phyloP scores from a whole-genome alignment of 1,139 yeast genomes.

The Zygotorulaspora mrakii region DNA sequence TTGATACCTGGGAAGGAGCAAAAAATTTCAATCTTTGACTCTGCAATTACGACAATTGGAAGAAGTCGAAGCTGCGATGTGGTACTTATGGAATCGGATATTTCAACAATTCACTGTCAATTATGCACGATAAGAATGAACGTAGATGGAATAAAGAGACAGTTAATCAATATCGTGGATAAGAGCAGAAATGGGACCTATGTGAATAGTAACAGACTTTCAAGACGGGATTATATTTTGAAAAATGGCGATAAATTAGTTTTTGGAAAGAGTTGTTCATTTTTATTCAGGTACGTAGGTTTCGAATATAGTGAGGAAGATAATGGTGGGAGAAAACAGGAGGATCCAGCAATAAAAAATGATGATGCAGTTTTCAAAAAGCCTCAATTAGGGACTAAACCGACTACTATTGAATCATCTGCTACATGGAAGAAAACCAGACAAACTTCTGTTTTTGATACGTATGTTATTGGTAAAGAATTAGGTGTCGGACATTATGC shows the following conservation, averaged over 20 bases:
- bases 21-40: constrained; percentile 20
- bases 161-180: constrained; percentile 52
- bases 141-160: constrained; percentile 40
- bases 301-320: constrained; percentile 8
- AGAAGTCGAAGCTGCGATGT: constrained; percentile 63
- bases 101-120: constrained; percentile 64
- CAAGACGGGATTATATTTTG: constrained; percentile 47
- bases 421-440: constrained; percentile 18
- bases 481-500: constrained; percentile 79
- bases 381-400: constrained; percentile 27
- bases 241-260: constrained; percentile 62
- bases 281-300: constrained; percentile 48
- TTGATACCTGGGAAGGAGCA: constrained; percentile 36
- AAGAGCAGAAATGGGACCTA: constrained; percentile 65
- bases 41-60: constrained; percentile 42
- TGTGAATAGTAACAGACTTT: constrained; percentile 55
- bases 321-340: constrained; percentile 15
- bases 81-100: constrained; percentile 53
- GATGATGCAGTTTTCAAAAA: constrained; percentile 28
- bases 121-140: constrained; percentile 41
- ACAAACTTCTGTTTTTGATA: constrained; percentile 48
- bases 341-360: constrained; percentile 9
- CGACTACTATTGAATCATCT: constrained; percentile 30
- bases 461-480: constrained; percentile 56
- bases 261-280: constrained; percentile 60